Base-by-base conservation (phyloP, 1,284 basidiomycete species). In the Apiotrichum akiyoshidainum region DNA sequence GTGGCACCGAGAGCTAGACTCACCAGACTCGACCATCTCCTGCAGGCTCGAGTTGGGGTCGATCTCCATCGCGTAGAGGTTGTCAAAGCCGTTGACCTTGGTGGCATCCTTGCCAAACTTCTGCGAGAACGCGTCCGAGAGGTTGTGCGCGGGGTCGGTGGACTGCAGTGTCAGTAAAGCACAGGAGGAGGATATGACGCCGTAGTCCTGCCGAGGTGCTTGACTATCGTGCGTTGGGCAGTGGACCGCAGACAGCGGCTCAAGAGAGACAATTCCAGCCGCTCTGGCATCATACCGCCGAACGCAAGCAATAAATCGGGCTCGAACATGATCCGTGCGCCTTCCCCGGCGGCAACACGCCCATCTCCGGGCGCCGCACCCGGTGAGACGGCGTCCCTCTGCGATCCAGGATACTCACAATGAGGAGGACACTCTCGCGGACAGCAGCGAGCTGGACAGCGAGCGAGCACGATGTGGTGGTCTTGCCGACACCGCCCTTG, bases 71-170 rank as follows among this genome's bases (percentile, higher is more conserved):
- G 96, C 95, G 71, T 80, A 95, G 44, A 99, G 84, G 80, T 99
- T 99, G 67, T 90, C 86, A 68, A 98, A 98, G 6, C 96, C 95
- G 71, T 97, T 98, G 55, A 99, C 96, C 79, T 90, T 91, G n/a
- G 94, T 99, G 37, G 95, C 95, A 76, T 99, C 96, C 74, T 98
- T 98, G 63, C 91, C 92, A 79, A 99, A 99, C 81, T 99, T 99
- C 76, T 99, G 95, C 13, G 92, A 91, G 77, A 99, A 99, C 9
- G 96, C 95, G 79, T 99, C 95, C 16, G 94, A 97, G 42, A 99
- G 82, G 79, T 99, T 99, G 81, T 99, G 95, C 42, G 95, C 95
- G 13, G 95, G 96, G 79, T 99, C 95, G 10, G 95, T 99, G 13
- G 94, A 98, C 92, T 96, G 71, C 17, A 33, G 26, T 50, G 39